A percentile compares a stretch with the other conserved stretches of the same genome.
Conservation (phyloP, 768 basidiomycete species). For the Cubamyces sp. region DNA sequence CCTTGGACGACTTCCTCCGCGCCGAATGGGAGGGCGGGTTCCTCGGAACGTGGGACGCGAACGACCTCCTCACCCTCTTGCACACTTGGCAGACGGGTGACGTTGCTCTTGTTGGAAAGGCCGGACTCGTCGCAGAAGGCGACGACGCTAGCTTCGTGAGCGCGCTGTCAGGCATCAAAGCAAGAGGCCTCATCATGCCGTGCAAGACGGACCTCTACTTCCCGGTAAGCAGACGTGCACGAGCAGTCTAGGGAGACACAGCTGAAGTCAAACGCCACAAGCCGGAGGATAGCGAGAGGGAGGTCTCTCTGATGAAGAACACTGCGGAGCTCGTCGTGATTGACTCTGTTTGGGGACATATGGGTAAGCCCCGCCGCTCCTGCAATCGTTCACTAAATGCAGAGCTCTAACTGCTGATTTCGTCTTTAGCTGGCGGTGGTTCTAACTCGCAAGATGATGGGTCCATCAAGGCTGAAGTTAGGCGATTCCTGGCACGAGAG, state of each 20-base stretch:
- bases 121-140: not conserved
- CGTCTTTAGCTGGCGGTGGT: conserved; percentile 47
- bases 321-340: conserved; percentile 53
- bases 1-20: conserved; percentile 53
- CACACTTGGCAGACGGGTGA: conserved; percentile 57
- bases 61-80: conserved; percentile 53
- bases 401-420: not conserved
- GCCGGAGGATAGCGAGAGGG: conserved; percentile 59
- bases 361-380: conserved; percentile 41
- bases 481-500: conserved; percentile 47
- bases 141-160: conserved; percentile 44
- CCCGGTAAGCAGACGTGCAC: conserved; percentile 38
- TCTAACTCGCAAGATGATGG: conserved; percentile 42
- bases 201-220: conserved; percentile 66
- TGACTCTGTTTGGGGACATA: conserved; percentile 60
- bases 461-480: conserved; percentile 50
- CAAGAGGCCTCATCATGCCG: conserved; percentile 59
- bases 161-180: conserved; percentile 48
- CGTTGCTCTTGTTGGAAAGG: conserved; percentile 44
- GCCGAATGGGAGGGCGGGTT: conserved; percentile 54
- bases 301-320: conserved; percentile 47
- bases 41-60: conserved; percentile 36
- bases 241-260: not conserved
- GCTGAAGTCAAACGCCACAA: conserved; percentile 28
- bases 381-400: not conserved